A percentile compares a stretch with the other conserved stretches of the same genome.
These are phyloP conservation scores for Gossypium arboreum DNA, from an alignment of 345 rosid species.

Conservation along the genomic window DNA sequence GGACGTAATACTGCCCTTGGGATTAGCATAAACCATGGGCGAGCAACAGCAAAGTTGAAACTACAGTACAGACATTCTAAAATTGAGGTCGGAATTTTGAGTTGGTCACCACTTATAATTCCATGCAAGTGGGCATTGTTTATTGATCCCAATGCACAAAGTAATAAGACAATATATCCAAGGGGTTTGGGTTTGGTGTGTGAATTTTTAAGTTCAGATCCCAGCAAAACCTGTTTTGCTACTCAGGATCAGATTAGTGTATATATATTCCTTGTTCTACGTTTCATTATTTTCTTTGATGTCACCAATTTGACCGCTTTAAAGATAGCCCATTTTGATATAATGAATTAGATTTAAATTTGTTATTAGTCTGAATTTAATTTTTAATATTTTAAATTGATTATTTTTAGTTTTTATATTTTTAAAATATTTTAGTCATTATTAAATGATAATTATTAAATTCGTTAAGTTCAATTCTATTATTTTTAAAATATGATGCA, in stretches of 20 bases:
- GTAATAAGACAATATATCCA: background rate
- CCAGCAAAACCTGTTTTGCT: background rate
- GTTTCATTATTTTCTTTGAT: background rate
- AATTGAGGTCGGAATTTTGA: background rate
- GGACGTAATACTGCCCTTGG: background rate
- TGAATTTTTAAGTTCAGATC: background rate
- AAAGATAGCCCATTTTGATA: background rate
- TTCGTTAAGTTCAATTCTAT: too few relatives aligned
- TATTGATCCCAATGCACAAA: background rate
- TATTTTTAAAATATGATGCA: too few relatives aligned
- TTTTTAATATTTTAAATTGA: too few relatives aligned
- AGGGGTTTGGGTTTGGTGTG: background rate
- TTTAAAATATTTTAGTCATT: too few relatives aligned
- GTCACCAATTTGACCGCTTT: background rate
- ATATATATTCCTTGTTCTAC: background rate
- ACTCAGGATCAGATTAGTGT: background rate
- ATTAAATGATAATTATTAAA: too few relatives aligned
- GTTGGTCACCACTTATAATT: constrained; percentile 9
- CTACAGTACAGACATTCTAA: background rate
- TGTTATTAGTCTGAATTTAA: background rate
- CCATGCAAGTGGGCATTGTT: constrained; percentile 2
- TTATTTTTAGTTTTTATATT: background rate
- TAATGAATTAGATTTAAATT: too few relatives aligned
- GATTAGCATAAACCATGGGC: constrained; percentile 1
- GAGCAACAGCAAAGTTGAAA: background rate